phyloP scores from a whole-genome alignment of 2,329 filamentous ascomycete species.

The Penicillium oxalicum region DNA sequence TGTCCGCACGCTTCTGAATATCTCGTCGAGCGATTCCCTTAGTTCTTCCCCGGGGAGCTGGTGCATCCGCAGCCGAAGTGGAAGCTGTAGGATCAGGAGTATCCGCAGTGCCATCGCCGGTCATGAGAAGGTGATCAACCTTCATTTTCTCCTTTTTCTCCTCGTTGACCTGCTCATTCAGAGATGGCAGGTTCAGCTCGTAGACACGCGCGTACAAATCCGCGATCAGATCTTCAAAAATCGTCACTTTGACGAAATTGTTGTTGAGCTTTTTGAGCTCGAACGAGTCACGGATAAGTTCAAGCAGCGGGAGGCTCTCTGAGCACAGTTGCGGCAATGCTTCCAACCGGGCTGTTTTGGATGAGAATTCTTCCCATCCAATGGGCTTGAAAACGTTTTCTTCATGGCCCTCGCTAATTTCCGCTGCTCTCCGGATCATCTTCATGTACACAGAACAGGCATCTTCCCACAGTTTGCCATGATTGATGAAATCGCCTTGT shows the following conservation, averaged over 20 bases:
- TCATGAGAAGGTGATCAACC: conserved; percentile 42
- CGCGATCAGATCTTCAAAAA: conserved; percentile 88
- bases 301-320: conserved; percentile 47
- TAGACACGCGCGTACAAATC: conserved; percentile 70
- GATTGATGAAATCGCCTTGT: conserved; percentile 65
- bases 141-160: conserved; percentile 45
- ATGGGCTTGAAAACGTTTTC: conserved; percentile 60
- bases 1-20: conserved; percentile 54
- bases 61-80: conserved; percentile 30
- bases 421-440: conserved; percentile 51
- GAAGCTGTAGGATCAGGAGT: conserved; percentile 26
- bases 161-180: conserved; percentile 38
- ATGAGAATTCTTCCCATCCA: conserved; percentile 59
- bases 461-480: conserved; percentile 58
- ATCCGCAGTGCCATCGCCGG: conserved; percentile 28
- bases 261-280: conserved; percentile 77
- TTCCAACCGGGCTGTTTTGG: conserved; percentile 55
- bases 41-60: conserved; percentile 39
- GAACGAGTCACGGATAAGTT: conserved; percentile 59
- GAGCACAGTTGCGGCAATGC: conserved; percentile 50
- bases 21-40: conserved; percentile 57
- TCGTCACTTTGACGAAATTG: conserved; percentile 73
- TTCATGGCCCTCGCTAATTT: conserved; percentile 57
- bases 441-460: conserved; percentile 54
- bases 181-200: conserved; percentile 34